These are phyloP conservation scores for Pilatotrama ljubarskyi DNA, from an alignment of 768 basidiomycete genomes.

Conservation along the genomic window DNA sequence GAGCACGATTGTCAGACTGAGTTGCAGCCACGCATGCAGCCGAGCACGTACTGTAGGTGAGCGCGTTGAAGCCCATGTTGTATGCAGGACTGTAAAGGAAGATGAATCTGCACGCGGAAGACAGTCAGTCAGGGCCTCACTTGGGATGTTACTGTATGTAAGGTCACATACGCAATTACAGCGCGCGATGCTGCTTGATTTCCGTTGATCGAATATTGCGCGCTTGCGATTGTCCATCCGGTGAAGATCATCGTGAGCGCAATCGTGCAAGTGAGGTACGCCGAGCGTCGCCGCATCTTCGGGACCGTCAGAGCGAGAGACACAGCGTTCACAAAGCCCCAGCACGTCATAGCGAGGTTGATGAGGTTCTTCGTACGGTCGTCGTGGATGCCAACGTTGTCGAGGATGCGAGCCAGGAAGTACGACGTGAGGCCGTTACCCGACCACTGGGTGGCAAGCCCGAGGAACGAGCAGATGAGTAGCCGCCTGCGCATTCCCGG, in stretches of 20 bases:
- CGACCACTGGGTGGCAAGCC: conserved; percentile 62
- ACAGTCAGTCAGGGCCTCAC: too few relatives aligned
- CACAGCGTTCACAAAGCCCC: conserved; percentile 57
- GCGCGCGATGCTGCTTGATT: conserved; percentile 48
- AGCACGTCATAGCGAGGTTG: conserved; percentile 54
- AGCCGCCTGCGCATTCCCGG: conserved; percentile 53
- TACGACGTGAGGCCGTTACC: conserved; percentile 64
- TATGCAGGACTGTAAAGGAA: conserved; percentile 58
- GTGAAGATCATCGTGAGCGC: conserved; percentile 49
- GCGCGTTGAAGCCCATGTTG: conserved; percentile 56
- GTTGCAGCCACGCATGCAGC: background rate
- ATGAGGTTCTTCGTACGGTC: conserved; percentile 56
- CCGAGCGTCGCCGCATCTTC: conserved; percentile 47
- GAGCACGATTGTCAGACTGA: background rate
- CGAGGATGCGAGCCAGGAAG: conserved; percentile 55
- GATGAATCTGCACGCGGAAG: conserved; percentile 41
- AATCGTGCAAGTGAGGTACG: conserved; percentile 50
- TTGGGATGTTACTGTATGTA: background rate
- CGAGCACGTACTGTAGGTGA: conserved; percentile 49
- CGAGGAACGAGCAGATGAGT: conserved; percentile 50
- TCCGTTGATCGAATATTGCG: conserved; percentile 42
- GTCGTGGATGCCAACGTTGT: conserved; percentile 50
- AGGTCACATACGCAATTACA: conserved; percentile 46
- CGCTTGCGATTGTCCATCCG: conserved; percentile 57
- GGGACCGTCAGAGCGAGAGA: conserved; percentile 49